Evolutionary conservation across 495 filamentous ascomycete species (phyloP), one percentile per base, ranked within the genome.

Genomic region (Pseudomonodictys pantanalensis): DNA sequence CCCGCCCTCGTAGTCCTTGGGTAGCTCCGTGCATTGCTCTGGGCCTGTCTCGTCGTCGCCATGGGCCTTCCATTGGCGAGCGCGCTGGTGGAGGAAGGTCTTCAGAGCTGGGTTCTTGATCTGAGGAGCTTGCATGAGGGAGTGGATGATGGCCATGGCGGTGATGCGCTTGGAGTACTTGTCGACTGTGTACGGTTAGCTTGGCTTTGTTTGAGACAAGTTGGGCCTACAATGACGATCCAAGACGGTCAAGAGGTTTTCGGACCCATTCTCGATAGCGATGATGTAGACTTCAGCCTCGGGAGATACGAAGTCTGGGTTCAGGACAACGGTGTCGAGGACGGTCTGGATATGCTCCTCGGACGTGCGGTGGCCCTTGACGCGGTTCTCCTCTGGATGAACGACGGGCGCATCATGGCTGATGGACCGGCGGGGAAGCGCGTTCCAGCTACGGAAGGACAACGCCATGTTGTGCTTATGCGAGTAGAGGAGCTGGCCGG

Each of bases 281-380:
- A 76, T 52, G 25, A 74, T 38, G 52, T 72, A 75, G 38, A 76
- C 32, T 56, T 72, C 60, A 2, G 72, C 70, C 29, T 73, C 64
- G 10, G 53, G 17, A 11, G 47, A 24, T 8, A 72, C 62, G 28
- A 71, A 60, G 7, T 68, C 26, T 1, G 58, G 42, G 38, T 69
- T 68, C 10, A 50, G 11, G 24, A 74, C 41, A 55, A 76, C 54
- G 17, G 65, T 45, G 0, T 73, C 43, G 45, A 73, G 63, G 6
- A 75, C 64, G 25, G 32, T 68, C 20, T 48, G 38, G 53, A 74
- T 52, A 56, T 76, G 73, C 32, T 69, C 71, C 26, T 64, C 18
- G 7, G 67, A 32, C 11, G 25, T 67, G 17, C 41, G 22, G 41
- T 75, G 56, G 30, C 72, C 70, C 6, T 57, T 45, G 7, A 75